Evolutionary conservation across 1,284 basidiomycete genomes (phyloP).

Genomic region (Phaffia rhodozyma): DNA sequence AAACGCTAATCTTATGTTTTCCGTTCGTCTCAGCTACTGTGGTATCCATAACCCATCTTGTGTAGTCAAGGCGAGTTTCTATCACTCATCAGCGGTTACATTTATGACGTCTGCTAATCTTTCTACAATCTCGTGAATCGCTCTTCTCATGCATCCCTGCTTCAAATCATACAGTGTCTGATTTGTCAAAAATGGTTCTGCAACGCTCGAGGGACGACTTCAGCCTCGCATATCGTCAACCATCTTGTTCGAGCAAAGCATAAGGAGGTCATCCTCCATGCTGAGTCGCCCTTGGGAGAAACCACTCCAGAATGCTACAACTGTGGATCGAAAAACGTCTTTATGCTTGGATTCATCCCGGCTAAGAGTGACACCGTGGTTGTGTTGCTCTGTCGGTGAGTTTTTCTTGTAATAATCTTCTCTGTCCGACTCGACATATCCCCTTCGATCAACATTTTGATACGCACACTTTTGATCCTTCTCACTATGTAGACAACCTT

Average conservation of each 20-base stretch:
- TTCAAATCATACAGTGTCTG: slow-evolving; percentile 46
- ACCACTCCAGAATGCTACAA: slow-evolving; percentile 98
- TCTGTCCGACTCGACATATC: background rate
- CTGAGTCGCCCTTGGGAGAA: slow-evolving; percentile 88
- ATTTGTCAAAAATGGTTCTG: slow-evolving; percentile 98
- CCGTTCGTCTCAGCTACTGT: slow-evolving; percentile 58
- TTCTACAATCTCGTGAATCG: background rate
- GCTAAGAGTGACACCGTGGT: slow-evolving; percentile 99
- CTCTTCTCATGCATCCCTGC: background rate
- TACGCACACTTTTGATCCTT: background rate
- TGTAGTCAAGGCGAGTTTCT: slow-evolving; percentile 60
- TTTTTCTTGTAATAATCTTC: background rate
- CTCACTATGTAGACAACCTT: slow-evolving; percentile 62
- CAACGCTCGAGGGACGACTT: slow-evolving; percentile 96
- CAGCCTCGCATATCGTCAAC: slow-evolving; percentile 97
- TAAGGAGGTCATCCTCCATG: slow-evolving; percentile 94
- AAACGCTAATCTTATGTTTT: slow-evolving; percentile 20
- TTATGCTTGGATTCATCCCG: slow-evolving; percentile 97
- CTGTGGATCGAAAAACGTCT: slow-evolving; percentile 99
- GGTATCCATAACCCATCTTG: slow-evolving; percentile 97
- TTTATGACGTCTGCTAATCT: background rate
- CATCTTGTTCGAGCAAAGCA: slow-evolving; percentile 98
- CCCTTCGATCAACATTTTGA: slow-evolving; percentile 18
- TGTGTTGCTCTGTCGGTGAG: slow-evolving; percentile 88
- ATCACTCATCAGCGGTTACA: background rate